phyloP scores from a whole-genome alignment of 345 rosid genomes.

The Brassica carinata region DNA sequence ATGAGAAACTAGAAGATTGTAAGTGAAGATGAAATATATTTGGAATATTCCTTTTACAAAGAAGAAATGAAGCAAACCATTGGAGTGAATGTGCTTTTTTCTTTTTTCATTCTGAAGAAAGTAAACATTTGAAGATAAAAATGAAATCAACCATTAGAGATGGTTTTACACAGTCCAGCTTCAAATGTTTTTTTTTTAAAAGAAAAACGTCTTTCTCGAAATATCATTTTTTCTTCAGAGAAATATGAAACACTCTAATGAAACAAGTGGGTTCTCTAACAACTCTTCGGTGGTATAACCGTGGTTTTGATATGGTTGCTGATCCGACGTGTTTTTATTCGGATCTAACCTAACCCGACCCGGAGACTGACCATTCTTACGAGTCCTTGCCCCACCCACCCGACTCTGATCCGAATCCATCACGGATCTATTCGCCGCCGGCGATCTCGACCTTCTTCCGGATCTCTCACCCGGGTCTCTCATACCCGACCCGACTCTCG shows the following conservation, averaged over 20 bases:
- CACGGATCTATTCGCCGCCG: slow-evolving; percentile 62
- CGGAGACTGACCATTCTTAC: slow-evolving; percentile 61
- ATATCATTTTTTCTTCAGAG: slow-evolving; percentile 42
- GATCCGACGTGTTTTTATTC: slow-evolving; percentile 27
- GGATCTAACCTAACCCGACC: slow-evolving; percentile 53
- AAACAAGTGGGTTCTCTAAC: slow-evolving; percentile 80
- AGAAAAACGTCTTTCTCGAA: not conserved
- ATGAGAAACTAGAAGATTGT: too few species aligned
- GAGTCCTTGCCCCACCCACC: slow-evolving; percentile 56
- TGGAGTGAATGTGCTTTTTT: too few species aligned
- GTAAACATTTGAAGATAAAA: too few species aligned
- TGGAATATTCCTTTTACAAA: too few species aligned
- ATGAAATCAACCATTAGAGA: too few species aligned
- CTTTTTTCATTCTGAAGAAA: too few species aligned
- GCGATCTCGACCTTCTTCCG: slow-evolving; percentile 67
- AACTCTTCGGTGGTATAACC: slow-evolving; percentile 48
- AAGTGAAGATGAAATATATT: too few species aligned
- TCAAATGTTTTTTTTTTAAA: not conserved
- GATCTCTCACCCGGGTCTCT: slow-evolving; percentile 69
- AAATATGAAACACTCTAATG: slow-evolving; percentile 89
- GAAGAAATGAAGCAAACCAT: too few species aligned
- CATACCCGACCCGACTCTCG: slow-evolving; percentile 41
- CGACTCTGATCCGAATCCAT: slow-evolving; percentile 39
- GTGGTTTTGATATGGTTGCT: slow-evolving; percentile 2
- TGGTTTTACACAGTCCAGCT: not conserved